Evolutionary conservation across 2,329 filamentous ascomycete genomes (phyloP).

Genomic region (Aspergillus neotritici): DNA sequence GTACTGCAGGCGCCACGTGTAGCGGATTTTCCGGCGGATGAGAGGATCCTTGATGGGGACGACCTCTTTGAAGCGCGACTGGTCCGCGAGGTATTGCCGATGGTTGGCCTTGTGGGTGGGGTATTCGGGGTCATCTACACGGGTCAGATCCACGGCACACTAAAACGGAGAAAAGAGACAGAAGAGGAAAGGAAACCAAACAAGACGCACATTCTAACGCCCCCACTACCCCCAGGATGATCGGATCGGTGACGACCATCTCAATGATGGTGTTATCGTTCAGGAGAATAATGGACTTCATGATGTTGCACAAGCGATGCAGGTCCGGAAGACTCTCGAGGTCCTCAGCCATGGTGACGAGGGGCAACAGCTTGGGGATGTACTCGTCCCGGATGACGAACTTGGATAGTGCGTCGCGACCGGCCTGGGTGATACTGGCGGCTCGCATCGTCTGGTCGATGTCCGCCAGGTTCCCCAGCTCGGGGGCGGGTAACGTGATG

Average conservation of each 20-base stretch:
- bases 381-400: slow-evolving; percentile 82
- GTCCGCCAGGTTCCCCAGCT: slow-evolving; percentile 75
- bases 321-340: slow-evolving; percentile 80
- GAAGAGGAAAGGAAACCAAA: neutral
- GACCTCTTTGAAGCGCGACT: slow-evolving; percentile 91
- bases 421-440: slow-evolving; percentile 66
- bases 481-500: slow-evolving; percentile 70
- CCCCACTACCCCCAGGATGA: slow-evolving; percentile 86
- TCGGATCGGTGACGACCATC: slow-evolving; percentile 81
- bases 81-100: slow-evolving; percentile 81
- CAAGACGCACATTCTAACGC: slow-evolving; percentile 69
- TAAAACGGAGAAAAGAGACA: neutral
- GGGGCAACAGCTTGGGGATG: slow-evolving; percentile 75
- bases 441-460: slow-evolving; percentile 79
- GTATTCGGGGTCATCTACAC: slow-evolving; percentile 82
- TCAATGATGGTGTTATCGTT: slow-evolving; percentile 96
- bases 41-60: slow-evolving; percentile 79
- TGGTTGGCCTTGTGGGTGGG: slow-evolving; percentile 97
- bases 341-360: slow-evolving; percentile 86
- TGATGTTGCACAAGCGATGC: slow-evolving; percentile 91
- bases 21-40: slow-evolving; percentile 86
- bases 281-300: slow-evolving; percentile 90
- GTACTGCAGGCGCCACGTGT: slow-evolving; percentile 92
- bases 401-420: slow-evolving; percentile 81
- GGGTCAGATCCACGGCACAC: slow-evolving; percentile 14